Evolutionary conservation across 2,329 filamentous ascomycete genomes (phyloP).

Genomic region (Ceratocystis smalleyi): DNA sequence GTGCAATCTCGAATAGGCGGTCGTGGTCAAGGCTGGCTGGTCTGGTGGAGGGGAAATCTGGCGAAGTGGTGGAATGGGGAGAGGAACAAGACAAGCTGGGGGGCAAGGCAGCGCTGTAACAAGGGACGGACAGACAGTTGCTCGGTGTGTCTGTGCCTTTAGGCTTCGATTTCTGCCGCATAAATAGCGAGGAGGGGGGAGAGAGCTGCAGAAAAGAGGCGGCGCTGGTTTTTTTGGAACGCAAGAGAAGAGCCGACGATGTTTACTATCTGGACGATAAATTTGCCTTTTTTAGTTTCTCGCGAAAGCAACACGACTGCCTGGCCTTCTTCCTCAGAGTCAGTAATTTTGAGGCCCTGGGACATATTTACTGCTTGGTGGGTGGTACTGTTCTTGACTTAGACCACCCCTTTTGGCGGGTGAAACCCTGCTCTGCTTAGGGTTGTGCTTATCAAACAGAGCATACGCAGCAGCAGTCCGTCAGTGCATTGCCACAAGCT

Average conservation of each 20-base stretch:
- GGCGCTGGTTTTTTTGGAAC: background rate
- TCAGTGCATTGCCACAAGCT: background rate
- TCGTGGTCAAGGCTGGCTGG: background rate
- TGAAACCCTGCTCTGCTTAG: background rate
- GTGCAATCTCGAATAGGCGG: slow-evolving; percentile 2
- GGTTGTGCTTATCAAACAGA: background rate
- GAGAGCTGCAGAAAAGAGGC: background rate
- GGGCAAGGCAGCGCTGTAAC: background rate
- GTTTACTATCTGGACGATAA: no score
- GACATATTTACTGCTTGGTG: background rate
- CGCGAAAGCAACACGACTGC: no score
- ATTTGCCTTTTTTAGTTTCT: no score
- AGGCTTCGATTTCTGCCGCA: background rate
- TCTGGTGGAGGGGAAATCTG: slow-evolving; percentile 13
- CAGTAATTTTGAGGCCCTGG: background rate
- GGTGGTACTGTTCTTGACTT: background rate
- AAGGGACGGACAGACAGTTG: background rate
- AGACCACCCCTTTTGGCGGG: background rate
- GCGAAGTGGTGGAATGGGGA: slow-evolving; percentile 6
- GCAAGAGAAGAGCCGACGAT: no score
- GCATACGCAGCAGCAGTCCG: background rate
- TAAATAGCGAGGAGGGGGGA: background rate
- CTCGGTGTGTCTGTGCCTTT: no score
- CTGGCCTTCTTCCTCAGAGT: no score
- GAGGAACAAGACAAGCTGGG: background rate